phyloP scores from a whole-genome alignment of 306 rosid genomes.

The Crataegus laevigata region DNA sequence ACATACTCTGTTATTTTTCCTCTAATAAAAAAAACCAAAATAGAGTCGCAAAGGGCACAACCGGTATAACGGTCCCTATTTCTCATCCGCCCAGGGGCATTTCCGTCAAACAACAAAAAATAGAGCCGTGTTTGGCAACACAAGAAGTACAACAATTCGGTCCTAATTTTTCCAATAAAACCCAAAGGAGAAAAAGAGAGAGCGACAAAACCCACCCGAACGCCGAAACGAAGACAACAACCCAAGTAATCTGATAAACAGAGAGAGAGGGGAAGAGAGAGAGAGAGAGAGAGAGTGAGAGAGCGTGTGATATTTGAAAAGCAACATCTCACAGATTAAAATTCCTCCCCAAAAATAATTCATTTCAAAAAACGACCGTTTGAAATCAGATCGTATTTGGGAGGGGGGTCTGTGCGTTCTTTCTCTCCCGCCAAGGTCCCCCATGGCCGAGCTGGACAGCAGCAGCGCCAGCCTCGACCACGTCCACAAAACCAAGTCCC shows the following conservation, averaged over 20 bases:
- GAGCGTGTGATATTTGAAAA: constrained; percentile 5
- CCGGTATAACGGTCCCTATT: not conserved
- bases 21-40: no score
- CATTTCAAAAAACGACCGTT: constrained; percentile 35
- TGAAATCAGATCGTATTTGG: not conserved
- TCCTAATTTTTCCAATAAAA: not conserved
- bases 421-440: constrained; percentile 69
- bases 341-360: not conserved
- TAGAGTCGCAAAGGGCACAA: not conserved
- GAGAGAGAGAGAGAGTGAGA: not conserved
- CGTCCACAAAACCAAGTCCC: constrained; percentile 49
- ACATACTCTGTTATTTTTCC: no score
- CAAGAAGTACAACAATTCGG: not conserved
- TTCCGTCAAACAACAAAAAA: not conserved
- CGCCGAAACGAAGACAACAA: constrained; percentile 27
- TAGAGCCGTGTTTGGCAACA: constrained; percentile 31
- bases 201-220: constrained; percentile 12
- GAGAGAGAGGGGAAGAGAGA: constrained; percentile 16
- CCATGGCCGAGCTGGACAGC: constrained; percentile 53
- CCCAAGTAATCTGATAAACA: constrained; percentile 7
- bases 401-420: constrained; percentile 24
- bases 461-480: constrained; percentile 23
- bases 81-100: not conserved
- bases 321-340: constrained; percentile 14
- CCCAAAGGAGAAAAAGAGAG: constrained; percentile 7